phyloP scores from a whole-genome alignment of 73 alveolate genomes.

The Paramecium sonneborni region DNA sequence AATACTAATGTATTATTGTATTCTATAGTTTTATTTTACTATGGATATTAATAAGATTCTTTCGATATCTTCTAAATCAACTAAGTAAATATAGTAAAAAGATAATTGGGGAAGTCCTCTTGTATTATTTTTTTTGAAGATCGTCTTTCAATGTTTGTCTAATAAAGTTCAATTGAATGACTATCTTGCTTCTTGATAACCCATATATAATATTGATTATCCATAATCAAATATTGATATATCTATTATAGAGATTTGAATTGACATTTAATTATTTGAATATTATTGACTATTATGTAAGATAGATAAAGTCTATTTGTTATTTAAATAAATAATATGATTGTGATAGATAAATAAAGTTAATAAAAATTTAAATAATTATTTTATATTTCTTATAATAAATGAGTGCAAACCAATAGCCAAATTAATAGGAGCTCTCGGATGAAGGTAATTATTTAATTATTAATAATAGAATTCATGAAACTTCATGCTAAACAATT shows the following conservation, averaged over 20 bases:
- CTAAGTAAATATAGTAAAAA: not conserved
- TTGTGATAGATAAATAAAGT: not conserved
- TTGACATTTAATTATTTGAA: not conserved
- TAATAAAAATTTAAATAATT: not conserved
- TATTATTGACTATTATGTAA: not conserved
- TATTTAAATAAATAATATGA: not conserved
- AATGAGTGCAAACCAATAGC: not conserved
- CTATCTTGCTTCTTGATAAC: not conserved
- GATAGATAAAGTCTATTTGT: not conserved
- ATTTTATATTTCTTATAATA: not conserved
- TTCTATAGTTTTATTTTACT: not conserved
- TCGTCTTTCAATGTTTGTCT: not conserved
- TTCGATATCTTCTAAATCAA: not conserved
- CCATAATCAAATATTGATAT: not conserved
- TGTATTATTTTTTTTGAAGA: not conserved
- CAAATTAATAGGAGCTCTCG: not conserved
- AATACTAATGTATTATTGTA: not conserved
- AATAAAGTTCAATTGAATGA: not conserved
- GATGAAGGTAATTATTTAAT: constrained; percentile 36
- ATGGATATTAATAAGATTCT: not conserved
- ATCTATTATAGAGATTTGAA: not conserved
- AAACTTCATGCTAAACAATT: constrained; percentile 58
- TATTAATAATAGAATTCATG: constrained; percentile 25
- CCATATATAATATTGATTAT: not conserved
- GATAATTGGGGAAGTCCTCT: not conserved